Percentiles rank a stretch among this genome's conserved stretches.
Evolutionary conservation across 768 basidiomycete genomes (phyloP).

Genomic region (Panellus pusillus): DNA sequence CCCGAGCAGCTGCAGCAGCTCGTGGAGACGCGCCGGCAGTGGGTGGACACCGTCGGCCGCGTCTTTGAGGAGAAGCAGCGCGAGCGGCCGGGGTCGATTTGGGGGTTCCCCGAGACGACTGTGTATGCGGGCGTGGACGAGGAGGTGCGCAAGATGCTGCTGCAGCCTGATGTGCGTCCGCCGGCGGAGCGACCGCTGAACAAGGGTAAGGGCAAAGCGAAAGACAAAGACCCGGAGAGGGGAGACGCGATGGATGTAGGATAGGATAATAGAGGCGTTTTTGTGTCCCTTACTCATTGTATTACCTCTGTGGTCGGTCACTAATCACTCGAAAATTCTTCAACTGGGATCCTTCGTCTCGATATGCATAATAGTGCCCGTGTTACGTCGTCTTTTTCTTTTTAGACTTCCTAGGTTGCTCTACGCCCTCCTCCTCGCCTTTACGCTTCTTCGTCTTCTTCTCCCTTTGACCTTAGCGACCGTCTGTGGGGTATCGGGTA

Average conservation of each 20-base stretch:
- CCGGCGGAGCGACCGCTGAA: slow-evolving; percentile 30
- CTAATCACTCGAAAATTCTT: too few species aligned
- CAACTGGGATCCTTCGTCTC: too few species aligned
- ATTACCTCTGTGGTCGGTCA: too few species aligned
- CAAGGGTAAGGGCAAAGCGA: slow-evolving; percentile 43
- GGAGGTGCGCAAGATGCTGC: slow-evolving; percentile 46
- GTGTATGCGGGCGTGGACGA: slow-evolving; percentile 77
- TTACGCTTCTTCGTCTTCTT: slow-evolving; percentile 42
- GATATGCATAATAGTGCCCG: not conserved
- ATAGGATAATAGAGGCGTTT: slow-evolving; percentile 28
- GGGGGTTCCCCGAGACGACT: slow-evolving; percentile 75
- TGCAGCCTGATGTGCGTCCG: slow-evolving; percentile 24
- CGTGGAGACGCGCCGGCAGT: slow-evolving; percentile 73
- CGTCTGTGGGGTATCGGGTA: slow-evolving; percentile 21
- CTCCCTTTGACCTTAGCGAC: slow-evolving; percentile 14
- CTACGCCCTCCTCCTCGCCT: slow-evolving; percentile 29
- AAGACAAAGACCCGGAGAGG: slow-evolving; percentile 28
- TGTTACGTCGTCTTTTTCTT: slow-evolving; percentile 39
- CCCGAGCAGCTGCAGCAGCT: slow-evolving; percentile 69
- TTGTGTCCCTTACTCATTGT: too few species aligned
- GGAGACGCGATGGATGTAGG: slow-evolving; percentile 73
- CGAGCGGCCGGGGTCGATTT: slow-evolving; percentile 65
- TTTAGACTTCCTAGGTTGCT: slow-evolving; percentile 46
- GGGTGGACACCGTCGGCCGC: slow-evolving; percentile 74
- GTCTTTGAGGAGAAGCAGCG: slow-evolving; percentile 76